Evolutionary conservation across 1,284 basidiomycete species (phyloP).

Genomic region (Cryptococcus deneoformans): DNA sequence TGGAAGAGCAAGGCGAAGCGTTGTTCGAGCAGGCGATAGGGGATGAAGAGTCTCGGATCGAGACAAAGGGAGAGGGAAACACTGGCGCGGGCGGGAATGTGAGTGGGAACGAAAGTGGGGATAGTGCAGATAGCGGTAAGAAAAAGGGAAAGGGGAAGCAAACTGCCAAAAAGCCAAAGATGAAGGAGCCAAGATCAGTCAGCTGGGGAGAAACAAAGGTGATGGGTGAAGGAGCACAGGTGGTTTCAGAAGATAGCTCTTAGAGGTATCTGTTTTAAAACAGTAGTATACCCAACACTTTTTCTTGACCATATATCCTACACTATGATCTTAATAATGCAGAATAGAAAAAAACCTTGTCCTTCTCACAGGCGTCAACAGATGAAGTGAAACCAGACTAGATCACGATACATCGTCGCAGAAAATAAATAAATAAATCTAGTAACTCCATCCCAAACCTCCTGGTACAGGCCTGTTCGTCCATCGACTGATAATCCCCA

Average conservation of each 20-base stretch:
- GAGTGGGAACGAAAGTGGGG: background rate
- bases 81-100: background rate
- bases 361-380: slow-evolving; percentile 1
- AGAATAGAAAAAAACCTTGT: background rate
- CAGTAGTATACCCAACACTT: background rate
- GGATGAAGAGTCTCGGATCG: slow-evolving; percentile 27
- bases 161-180: slow-evolving; percentile 9
- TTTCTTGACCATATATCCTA: background rate
- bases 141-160: background rate
- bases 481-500: slow-evolving; percentile 74
- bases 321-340: background rate
- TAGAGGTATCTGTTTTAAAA: background rate
- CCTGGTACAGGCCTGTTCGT: slow-evolving; percentile 21
- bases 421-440: no score
- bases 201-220: slow-evolving; percentile 47
- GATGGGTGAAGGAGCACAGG: slow-evolving; percentile 25
- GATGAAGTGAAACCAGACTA: no score
- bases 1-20: slow-evolving; percentile 35
- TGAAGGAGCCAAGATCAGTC: slow-evolving; percentile 32
- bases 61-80: background rate
- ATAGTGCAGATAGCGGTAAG: background rate
- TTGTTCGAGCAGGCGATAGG: slow-evolving; percentile 13
- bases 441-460: slow-evolving; percentile 10
- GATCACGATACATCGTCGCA: no score
- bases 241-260: background rate